phyloP scores from a whole-genome alignment of 306 rosid genomes.

The Sechiopsis laciniata region DNA sequence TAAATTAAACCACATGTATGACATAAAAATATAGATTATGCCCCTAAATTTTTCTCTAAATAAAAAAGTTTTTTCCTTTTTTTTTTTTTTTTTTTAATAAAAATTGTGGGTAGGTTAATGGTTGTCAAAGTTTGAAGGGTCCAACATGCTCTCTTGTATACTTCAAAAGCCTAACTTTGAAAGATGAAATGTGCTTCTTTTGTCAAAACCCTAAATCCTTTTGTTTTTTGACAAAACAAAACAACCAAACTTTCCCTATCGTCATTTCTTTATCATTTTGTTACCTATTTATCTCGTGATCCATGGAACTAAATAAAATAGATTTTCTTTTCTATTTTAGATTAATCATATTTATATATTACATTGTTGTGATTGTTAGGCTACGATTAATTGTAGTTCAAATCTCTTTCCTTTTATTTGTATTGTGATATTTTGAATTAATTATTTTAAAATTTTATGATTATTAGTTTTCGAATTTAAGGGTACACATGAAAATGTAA shows the following conservation, averaged over 20 bases:
- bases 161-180: conserved; percentile 4
- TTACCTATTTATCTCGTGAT: neutral
- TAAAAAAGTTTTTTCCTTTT: no score
- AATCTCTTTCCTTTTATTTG: no score
- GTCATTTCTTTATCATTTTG: neutral
- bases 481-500: no score
- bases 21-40: no score
- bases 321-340: neutral
- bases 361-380: no score
- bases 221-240: neutral
- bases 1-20: no score
- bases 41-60: no score
- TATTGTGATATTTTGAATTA: no score
- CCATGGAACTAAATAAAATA: neutral
- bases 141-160: neutral
- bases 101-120: neutral
- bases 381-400: no score
- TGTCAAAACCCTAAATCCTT: neutral
- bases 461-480: neutral
- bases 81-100: no score
- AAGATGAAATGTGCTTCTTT: neutral
- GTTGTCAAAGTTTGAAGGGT: neutral
- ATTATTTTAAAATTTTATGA: no score
- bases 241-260: neutral
- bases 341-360: neutral